Evolutionary conservation across 2,329 filamentous ascomycete species (phyloP), one percentile per base, ranked within the genome.

Genomic region (Xylariaceae sp.): DNA sequence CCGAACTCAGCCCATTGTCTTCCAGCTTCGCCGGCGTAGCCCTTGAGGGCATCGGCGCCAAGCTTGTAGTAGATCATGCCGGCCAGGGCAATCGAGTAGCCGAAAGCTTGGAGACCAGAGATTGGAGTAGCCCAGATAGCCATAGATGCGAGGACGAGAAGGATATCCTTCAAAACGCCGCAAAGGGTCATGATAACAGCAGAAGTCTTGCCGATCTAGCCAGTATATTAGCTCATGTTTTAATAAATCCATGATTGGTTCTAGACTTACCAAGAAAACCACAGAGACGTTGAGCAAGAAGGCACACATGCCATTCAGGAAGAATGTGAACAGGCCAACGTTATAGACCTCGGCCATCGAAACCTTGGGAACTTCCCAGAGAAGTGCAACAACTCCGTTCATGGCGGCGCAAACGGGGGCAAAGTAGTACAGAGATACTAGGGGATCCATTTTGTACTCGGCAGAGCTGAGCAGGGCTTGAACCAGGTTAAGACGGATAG

Each of bases 371-470:
- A 89, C 64, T 65, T 93, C 87, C 69, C 83, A 82, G 60, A 87
- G 68, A 24, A 91, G 69, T 41, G 85, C 84, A 36, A 89, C 78
- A 11, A 79, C 61, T 53, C 83, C 79, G 71, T 93, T 93, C 81
- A 93, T 89, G 61, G 79, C 68, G 36, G 87, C 87, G 66, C 87
- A 93, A 42, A 89, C 81, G 13, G 87, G 87, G 2, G 88, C 88
- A 56, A 90, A 93, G 74, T 93, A 93, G 78, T 93, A 93, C 11
- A 93, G 79, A 22, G 87, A 93, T 41, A 93, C 87, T 17, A 93
- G 73, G 15, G 87, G 87, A 64, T 93, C 87, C 88, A 93, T 93
- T 79, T 91, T 91, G 78, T 85, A 91, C 68, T 91, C 87, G 38
- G 83, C 76, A 32, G 83, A 87, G 72, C 83, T 89, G 55, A 93